Percentiles rank a stretch among this genome's conserved stretches.
These are phyloP conservation scores for Blastobotrys elegans DNA, from an alignment of 1,139 yeast genomes.

Conservation along the genomic window DNA sequence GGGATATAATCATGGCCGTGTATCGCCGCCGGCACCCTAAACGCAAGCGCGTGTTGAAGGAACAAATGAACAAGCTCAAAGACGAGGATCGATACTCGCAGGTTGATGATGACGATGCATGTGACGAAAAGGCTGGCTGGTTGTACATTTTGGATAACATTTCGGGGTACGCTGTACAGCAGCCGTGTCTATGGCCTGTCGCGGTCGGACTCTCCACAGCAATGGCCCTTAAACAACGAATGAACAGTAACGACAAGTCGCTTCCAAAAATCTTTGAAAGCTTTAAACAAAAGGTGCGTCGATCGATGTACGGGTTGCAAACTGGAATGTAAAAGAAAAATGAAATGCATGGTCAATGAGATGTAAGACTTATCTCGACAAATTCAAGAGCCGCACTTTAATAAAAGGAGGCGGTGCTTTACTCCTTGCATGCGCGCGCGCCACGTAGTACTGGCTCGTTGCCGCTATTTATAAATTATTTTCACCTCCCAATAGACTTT, in stretches of 20 bases:
- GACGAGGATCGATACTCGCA: background rate
- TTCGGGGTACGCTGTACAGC: background rate
- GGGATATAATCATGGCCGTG: conserved; percentile 17
- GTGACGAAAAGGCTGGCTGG: conserved; percentile 27
- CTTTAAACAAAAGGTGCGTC: conserved; percentile 10
- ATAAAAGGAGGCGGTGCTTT: background rate
- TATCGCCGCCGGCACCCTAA: conserved; percentile 19
- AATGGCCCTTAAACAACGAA: conserved; percentile 19
- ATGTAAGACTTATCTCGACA: no score
- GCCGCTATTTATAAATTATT: background rate
- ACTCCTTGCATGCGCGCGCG: background rate
- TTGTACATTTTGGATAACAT: conserved; percentile 21
- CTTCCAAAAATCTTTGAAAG: conserved; percentile 10
- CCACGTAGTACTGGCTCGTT: background rate
- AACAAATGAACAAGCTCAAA: conserved; percentile 9
- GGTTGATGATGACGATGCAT: conserved; percentile 22
- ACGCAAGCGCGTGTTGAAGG: conserved; percentile 17
- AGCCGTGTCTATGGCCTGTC: conserved; percentile 19
- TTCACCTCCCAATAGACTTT: background rate
- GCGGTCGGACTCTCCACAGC: conserved; percentile 21
- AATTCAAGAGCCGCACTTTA: no score
- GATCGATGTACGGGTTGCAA: conserved; percentile 4
- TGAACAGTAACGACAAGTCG: conserved; percentile 13
- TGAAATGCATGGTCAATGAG: no score
- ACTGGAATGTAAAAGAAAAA: background rate